Evolutionary conservation across 2,329 filamentous ascomycete genomes (phyloP), one percentile per base, ranked within the genome.

Genomic region (Arthrobotrys megalospora): DNA sequence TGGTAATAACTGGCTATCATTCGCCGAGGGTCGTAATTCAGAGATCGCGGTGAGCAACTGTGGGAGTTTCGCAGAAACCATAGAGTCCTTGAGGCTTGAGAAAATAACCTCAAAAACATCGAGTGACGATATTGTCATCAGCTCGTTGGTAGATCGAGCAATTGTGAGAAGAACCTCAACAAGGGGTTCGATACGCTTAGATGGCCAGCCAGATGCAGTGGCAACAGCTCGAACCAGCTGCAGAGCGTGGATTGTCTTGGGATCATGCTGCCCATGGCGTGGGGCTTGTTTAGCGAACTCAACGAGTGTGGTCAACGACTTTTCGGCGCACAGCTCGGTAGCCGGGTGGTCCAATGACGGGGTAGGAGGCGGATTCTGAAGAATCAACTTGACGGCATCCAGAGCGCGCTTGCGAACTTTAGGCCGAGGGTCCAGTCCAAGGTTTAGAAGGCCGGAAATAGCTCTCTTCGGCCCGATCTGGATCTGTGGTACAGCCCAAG

Each of bases 51-150:
- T 53, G 41, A 68, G 88, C 11, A 99, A 88, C 71, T 93, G 90
- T 1, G 94, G 94, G 11, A 99, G 88, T 85, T 98, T 99, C 0
- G 93, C 89, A 1, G 94, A 96, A 0, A 94, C 93, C 60, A 94
- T 88, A 81, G 97, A 93, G 80, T 94, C 92, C 14, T 91, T 89
- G 91, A 99, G 94, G 6, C 94, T 92, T 81, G 92, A 91, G 81
- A 99, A 98, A 52, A 98, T 97, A 84, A 97, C 92, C 84, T 99
- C 96, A 82, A 99, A 99, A 3, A 98, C 95, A 80, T 97, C 95
- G 82, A 99, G 97, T 0, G 94, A 92, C 10, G 93, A 92, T 91
- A 98, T 96, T 36, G 94, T 97, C 87, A 99, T 91, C 84, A 95
- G 97, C 83, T 98, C 94, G 84, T 96, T 97, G 84, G 90, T 96